A percentile compares a stretch with the other conserved stretches of the same genome.
Conservation (phyloP, 352 stramenopile genomes). For the Phytopythium delawarense region DNA sequence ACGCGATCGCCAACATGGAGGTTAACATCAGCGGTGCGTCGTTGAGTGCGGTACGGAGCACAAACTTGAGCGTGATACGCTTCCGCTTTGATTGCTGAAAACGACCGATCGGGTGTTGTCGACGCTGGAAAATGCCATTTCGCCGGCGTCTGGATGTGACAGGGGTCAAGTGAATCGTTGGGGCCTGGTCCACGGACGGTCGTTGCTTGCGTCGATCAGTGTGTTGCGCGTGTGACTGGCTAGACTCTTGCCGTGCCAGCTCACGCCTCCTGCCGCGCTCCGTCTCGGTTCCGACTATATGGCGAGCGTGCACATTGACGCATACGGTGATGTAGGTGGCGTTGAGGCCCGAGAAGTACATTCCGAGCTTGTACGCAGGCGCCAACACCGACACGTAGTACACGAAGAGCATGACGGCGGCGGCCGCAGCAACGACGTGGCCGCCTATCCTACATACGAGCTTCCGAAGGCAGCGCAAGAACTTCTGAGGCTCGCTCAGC, state of each 20-base stretch:
- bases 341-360: slow-evolving; percentile 18
- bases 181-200: no score
- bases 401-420: neutral
- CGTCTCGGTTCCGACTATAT: slow-evolving; percentile 10
- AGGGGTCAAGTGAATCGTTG: no score
- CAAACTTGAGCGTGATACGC: neutral
- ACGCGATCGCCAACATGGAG: slow-evolving; percentile 11
- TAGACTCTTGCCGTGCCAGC: neutral
- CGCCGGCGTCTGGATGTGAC: no score
- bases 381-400: neutral
- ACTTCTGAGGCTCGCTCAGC: neutral
- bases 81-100: no score
- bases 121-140: no score
- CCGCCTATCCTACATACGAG: neutral
- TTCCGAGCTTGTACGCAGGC: slow-evolving; percentile 10
- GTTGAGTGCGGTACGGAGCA: neutral
- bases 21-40: slow-evolving; percentile 8
- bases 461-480: neutral
- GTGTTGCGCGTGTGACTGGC: no score
- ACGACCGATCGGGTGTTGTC: no score
- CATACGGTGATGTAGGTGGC: slow-evolving; percentile 13
- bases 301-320: slow-evolving; percentile 8
- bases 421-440: neutral
- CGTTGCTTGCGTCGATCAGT: no score
- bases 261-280: slow-evolving; percentile 4